These are phyloP conservation scores for Candida mattraensis DNA, from an alignment of 805 yeast genomes.

Conservation along the genomic window DNA sequence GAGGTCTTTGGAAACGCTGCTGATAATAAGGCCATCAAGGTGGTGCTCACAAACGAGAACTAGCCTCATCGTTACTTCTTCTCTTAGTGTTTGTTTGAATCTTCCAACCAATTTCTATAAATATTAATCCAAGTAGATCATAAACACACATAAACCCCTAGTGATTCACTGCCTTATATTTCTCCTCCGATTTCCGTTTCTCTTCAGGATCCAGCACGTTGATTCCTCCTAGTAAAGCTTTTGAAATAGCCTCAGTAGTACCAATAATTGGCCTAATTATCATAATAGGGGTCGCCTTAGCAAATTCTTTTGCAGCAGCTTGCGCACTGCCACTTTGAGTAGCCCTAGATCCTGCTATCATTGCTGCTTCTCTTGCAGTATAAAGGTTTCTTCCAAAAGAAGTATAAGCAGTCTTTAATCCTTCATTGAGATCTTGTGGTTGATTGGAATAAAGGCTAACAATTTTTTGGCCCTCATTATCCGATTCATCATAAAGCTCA, in stretches of 20 bases:
- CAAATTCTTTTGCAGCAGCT: slow-evolving; percentile 64
- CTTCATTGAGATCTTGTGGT: slow-evolving; percentile 70
- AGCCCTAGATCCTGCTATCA: slow-evolving; percentile 59
- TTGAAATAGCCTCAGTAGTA: slow-evolving; percentile 85
- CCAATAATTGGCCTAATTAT: slow-evolving; percentile 86
- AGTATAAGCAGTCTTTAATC: slow-evolving; percentile 70
- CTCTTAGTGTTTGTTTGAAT: not conserved
- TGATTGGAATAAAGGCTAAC: slow-evolving; percentile 83
- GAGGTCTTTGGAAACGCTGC: slow-evolving; percentile 56
- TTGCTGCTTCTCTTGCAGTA: slow-evolving; percentile 63
- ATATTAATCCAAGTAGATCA: no score
- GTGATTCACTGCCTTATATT: slow-evolving; percentile 45
- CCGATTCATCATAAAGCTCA: slow-evolving; percentile 26
- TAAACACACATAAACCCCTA: no score
- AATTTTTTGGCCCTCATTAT: slow-evolving; percentile 39
- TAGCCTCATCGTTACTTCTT: no score
- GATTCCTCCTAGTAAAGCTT: slow-evolving; percentile 77
- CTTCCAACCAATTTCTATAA: not conserved
- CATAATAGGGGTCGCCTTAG: slow-evolving; percentile 77
- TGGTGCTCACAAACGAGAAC: slow-evolving; percentile 25
- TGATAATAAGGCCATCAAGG: slow-evolving; percentile 57
- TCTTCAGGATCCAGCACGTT: slow-evolving; percentile 74
- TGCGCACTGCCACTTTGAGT: slow-evolving; percentile 65
- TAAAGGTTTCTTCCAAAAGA: slow-evolving; percentile 68
- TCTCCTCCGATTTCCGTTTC: slow-evolving; percentile 58